phyloP scores from a whole-genome alignment of 495 filamentous ascomycete genomes.

The Zalerion maritima region DNA sequence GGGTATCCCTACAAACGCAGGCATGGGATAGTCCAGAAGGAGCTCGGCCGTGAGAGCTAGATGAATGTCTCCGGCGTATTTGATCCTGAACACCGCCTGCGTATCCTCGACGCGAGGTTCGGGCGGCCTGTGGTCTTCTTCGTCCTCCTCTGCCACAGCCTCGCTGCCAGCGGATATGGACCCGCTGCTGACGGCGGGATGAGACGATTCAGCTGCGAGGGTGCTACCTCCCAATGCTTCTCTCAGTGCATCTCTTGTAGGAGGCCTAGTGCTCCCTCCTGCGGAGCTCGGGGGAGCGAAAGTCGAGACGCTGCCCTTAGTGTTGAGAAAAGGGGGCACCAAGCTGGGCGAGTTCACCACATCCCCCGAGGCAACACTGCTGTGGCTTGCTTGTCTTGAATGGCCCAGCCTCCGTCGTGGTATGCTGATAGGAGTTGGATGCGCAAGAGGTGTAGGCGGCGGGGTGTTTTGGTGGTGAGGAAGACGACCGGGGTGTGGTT shows the following conservation, averaged over 20 bases:
- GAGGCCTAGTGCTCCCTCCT: constrained; percentile 28
- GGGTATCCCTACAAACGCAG: constrained; percentile 86
- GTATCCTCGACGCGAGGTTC: constrained; percentile 52
- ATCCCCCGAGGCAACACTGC: too few species aligned
- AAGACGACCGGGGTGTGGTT: too few species aligned
- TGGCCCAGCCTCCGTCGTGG: constrained; percentile 1
- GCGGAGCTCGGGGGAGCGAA: constrained; percentile 35
- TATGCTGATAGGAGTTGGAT: constrained; percentile 9
- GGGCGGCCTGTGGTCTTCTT: constrained; percentile 21
- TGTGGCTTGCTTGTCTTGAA: background rate
- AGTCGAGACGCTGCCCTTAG: constrained; percentile 40
- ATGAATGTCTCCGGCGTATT: constrained; percentile 71
- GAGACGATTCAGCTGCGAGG: too few species aligned
- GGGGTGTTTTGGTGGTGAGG: too few species aligned
- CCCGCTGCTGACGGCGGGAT: too few species aligned
- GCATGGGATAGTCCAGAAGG: constrained; percentile 93
- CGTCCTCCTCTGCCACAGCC: constrained; percentile 11
- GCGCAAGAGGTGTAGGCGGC: constrained; percentile 37
- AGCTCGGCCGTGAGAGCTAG: constrained; percentile 87
- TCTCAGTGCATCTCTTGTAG: constrained; percentile 32
- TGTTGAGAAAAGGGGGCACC: too few species aligned
- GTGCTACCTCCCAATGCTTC: too few species aligned
- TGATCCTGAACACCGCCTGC: constrained; percentile 78
- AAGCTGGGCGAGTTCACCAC: too few species aligned
- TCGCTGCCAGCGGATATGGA: constrained; percentile 16